Evolutionary conservation across 371 early-diverging fungal genomes (phyloP), one percentile per base, ranked within the genome.

Genomic region (Lichtheimia ornata): DNA sequence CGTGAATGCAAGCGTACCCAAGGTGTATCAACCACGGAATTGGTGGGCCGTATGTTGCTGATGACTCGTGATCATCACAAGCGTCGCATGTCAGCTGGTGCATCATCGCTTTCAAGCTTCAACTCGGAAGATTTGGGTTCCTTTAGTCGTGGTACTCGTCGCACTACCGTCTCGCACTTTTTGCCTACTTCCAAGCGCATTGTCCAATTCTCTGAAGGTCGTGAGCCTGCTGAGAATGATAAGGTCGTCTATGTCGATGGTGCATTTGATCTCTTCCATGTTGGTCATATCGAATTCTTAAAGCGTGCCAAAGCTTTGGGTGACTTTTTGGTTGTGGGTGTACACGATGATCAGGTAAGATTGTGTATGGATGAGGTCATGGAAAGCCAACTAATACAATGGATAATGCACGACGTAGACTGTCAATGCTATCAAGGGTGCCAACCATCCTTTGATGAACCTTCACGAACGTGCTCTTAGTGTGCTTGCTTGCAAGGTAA

Each of bases 191-290:
- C 93, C 5, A 87, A 85, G 62, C 84, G 87, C 58, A 90, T 95
- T 65, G 89, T 92, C 20, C 95, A 94, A 67, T 96, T 96, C 69
- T 91, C 94, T 12, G 86, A 92, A 60, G 90, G 88, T 11, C 73
- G 77, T 42, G 92, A 93, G 61, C 94, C 94, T 12, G 78, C 84
- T 66, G 66, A 70, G 3, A 75, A 66, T 42, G 84, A 85, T 61
- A 79, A 80, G 58, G 83, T 96, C 4, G 91, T 97, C 27, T 98
- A 97, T 74, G 94, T 97, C 14, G 97, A 96, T 67, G 99, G 99
- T 15, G 91, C 93, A 13, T 98, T 95, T 78, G 99, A 98, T 70
- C 72, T 98, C 62, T 98, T 97, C 86, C 99, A 97, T 77, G 84
- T 90, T 5, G 99, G 99, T 28, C 98, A 99, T 74, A 91, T 94